These are phyloP conservation scores for Pleurotus citrinopileatus DNA, from an alignment of 768 basidiomycete genomes.

Conservation along the genomic window DNA sequence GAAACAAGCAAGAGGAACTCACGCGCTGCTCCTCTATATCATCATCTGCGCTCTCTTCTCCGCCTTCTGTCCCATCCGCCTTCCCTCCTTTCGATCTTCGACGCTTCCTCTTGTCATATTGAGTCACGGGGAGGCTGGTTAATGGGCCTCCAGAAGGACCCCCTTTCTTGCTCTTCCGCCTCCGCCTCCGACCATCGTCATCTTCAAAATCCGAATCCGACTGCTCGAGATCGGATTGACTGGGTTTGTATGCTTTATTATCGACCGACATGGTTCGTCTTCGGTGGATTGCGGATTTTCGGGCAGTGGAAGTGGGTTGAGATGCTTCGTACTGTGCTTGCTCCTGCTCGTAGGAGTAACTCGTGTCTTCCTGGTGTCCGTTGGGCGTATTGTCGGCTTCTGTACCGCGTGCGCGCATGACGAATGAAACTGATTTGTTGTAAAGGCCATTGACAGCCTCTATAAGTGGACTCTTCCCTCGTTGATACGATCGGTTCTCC, in stretches of 20 bases:
- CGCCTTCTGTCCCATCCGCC: constrained; percentile 50
- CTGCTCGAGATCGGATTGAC: constrained; percentile 59
- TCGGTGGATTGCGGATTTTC: constrained; percentile 31
- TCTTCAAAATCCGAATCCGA: constrained; percentile 58
- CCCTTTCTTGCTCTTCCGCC: constrained; percentile 53
- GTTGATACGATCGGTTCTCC: constrained; percentile 28
- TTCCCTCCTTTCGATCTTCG: constrained; percentile 41
- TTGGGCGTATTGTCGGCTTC: constrained; percentile 45
- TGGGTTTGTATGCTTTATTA: constrained; percentile 80
- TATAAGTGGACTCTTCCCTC: constrained; percentile 71
- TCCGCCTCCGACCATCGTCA: constrained; percentile 49
- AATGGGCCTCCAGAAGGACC: constrained; percentile 53
- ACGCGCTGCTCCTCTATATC: constrained; percentile 36
- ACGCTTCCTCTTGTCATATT: constrained; percentile 59
- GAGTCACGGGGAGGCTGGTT: constrained; percentile 64
- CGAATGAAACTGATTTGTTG: constrained; percentile 57
- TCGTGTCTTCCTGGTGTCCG: constrained; percentile 39
- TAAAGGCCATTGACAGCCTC: constrained; percentile 55
- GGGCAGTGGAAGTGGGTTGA: constrained; percentile 15
- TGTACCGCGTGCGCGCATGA: constrained; percentile 59
- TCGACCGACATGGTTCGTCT: constrained; percentile 69
- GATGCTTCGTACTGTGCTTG: constrained; percentile 58
- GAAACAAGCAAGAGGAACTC: constrained; percentile 14
- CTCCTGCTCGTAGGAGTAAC: constrained; percentile 79
- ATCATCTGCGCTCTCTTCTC: constrained; percentile 43